Conservation (phyloP, 768 basidiomycete species). For the Rhizopogon roseolus region DNA sequence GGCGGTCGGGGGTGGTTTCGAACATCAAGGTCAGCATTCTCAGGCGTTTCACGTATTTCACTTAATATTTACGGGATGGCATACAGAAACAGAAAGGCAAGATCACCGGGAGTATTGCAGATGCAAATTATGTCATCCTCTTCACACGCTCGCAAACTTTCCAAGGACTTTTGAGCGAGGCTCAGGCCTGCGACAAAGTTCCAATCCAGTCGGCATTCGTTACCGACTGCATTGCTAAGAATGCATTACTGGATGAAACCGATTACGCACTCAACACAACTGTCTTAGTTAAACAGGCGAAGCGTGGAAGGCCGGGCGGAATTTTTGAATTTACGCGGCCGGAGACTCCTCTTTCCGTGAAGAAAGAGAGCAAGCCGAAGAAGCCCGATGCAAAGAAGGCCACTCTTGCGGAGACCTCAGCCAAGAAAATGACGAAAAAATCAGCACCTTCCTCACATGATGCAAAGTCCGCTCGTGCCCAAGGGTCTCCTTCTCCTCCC, state of each 20-base stretch:
- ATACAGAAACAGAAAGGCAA: constrained; percentile 62
- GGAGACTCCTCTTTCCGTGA: constrained; percentile 5
- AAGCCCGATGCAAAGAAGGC: constrained; percentile 1
- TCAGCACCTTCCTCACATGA: not conserved
- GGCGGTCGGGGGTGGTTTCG: constrained; percentile 43
- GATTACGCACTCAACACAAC: constrained; percentile 38
- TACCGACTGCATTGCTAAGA: constrained; percentile 42
- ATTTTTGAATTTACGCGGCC: constrained; percentile 7
- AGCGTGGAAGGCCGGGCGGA: constrained; percentile 17
- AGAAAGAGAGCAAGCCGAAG: constrained; percentile 4
- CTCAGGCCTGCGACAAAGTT: constrained; percentile 30
- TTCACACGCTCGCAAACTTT: constrained; percentile 48
- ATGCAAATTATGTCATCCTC: constrained; percentile 61
- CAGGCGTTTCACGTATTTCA: not conserved
- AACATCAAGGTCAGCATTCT: constrained; percentile 52
- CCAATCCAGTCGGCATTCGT: constrained; percentile 54
- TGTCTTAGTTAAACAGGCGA: constrained; percentile 17
- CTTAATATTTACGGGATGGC: not conserved
- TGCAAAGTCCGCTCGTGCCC: constrained; percentile 4
- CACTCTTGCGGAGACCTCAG: constrained; percentile 1
- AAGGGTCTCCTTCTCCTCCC: constrained; percentile 45
- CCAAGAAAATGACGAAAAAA: constrained; percentile 8
- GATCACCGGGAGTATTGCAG: constrained; percentile 46
- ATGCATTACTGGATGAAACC: constrained; percentile 37
- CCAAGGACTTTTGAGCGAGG: constrained; percentile 38